These are phyloP conservation scores for Magnusiomyces suaveolens DNA, from an alignment of 1,139 yeast species.

Conservation along the genomic window DNA sequence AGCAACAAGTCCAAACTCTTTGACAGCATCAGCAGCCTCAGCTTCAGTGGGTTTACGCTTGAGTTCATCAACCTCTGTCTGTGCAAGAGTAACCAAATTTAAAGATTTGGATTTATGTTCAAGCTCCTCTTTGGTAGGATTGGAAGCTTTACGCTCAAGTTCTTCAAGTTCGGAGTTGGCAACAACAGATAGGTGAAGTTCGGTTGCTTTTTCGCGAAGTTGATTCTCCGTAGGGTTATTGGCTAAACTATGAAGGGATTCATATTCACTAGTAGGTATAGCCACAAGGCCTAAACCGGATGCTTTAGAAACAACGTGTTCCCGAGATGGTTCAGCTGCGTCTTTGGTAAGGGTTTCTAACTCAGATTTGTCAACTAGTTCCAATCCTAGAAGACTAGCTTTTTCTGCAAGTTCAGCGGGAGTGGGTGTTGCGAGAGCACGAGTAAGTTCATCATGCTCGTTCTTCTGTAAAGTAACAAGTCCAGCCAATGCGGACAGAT, in stretches of 20 bases:
- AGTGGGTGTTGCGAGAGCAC: conserved; percentile 11
- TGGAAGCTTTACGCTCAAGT: conserved; percentile 22
- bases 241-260: conserved; percentile 22
- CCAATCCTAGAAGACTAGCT: conserved; percentile 14
- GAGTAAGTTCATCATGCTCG: conserved; percentile 11
- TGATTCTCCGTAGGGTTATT: conserved; percentile 25
- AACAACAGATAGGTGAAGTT: conserved; percentile 3
- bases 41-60: conserved; percentile 16
- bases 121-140: conserved; percentile 31
- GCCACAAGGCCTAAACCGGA: conserved; percentile 35
- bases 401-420: conserved; percentile 12
- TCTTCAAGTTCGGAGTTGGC: conserved; percentile 10
- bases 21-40: conserved; percentile 11
- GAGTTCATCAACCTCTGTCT: too few species aligned
- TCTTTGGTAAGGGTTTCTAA: conserved; percentile 11
- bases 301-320: conserved; percentile 16
- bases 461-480: conserved; percentile 7
- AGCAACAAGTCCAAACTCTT: conserved; percentile 13
- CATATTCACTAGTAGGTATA: conserved; percentile 28
- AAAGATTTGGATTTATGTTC: too few species aligned
- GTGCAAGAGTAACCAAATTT: too few species aligned
- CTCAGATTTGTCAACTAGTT: conserved; percentile 8
- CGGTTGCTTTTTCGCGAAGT: conserved; percentile 14
- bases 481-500: conserved; percentile 3
- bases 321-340: conserved; percentile 11